A percentile compares a stretch with the other conserved stretches of the same genome.
These are phyloP conservation scores for Byssochlamys sp. DNA, from an alignment of 2,329 filamentous ascomycete genomes.

Conservation along the genomic window DNA sequence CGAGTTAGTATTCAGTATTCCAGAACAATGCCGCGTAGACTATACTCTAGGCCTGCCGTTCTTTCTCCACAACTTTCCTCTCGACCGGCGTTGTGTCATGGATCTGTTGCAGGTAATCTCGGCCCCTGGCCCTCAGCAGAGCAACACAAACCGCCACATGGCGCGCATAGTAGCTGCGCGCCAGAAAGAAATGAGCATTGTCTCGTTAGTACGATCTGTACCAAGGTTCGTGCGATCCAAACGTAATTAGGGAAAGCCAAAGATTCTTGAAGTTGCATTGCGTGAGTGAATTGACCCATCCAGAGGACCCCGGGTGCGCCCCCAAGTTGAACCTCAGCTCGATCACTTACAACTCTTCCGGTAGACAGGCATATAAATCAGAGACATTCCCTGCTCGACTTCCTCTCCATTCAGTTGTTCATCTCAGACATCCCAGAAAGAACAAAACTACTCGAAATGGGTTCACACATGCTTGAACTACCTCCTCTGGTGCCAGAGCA, in stretches of 20 bases:
- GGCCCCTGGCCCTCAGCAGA: neutral
- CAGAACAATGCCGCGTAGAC: neutral
- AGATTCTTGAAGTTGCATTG: neutral
- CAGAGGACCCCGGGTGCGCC: neutral
- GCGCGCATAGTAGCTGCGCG: neutral
- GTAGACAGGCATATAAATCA: neutral
- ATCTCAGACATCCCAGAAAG: neutral
- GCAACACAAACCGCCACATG: neutral
- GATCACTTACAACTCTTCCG: neutral
- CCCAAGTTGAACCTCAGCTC: neutral
- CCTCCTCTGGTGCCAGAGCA: slow-evolving; percentile 4
- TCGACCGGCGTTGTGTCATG: neutral
- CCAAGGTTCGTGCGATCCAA: neutral
- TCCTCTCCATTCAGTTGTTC: neutral
- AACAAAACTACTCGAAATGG: neutral
- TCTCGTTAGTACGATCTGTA: neutral
- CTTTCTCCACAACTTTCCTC: neutral
- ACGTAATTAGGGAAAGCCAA: neutral
- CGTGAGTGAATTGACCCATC: neutral
- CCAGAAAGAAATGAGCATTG: neutral
- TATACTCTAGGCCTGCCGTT: neutral
- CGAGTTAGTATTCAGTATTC: neutral
- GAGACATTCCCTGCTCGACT: neutral
- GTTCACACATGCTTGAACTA: neutral
- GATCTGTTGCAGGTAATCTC: neutral